Percentiles rank a stretch among this genome's conserved stretches.
phyloP scores from a whole-genome alignment of 1,284 basidiomycete species.

The Stereum hirsutum region DNA sequence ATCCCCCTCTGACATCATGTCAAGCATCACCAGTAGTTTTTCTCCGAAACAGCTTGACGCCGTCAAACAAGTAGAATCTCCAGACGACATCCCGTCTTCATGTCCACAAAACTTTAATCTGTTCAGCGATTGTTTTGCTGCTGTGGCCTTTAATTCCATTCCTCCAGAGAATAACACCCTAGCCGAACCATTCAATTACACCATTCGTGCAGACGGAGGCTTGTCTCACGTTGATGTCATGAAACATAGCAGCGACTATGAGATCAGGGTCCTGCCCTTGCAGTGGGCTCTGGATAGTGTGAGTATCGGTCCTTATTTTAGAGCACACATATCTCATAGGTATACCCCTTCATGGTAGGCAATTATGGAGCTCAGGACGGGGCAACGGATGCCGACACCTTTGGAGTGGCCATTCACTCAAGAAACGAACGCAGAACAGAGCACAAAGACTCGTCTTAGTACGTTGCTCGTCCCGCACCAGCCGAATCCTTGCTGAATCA shows the following conservation, averaged over 20 bases:
- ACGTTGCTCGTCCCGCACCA: conserved; percentile 14
- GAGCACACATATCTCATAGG: neutral
- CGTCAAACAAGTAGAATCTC: conserved; percentile 38
- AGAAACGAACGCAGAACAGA: conserved; percentile 55
- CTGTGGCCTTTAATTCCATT: conserved; percentile 54
- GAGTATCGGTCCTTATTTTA: conserved; percentile 10
- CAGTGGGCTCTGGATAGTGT: conserved; percentile 75
- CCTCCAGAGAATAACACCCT: conserved; percentile 29
- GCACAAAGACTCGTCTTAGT: conserved; percentile 47
- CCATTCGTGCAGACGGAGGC: conserved; percentile 59
- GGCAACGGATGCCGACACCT: conserved; percentile 39
- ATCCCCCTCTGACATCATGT: conserved; percentile 48
- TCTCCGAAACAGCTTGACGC: conserved; percentile 29
- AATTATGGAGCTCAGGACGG: conserved; percentile 58
- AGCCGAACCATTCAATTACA: conserved; percentile 50
- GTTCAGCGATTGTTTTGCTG: conserved; percentile 65
- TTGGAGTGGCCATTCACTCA: conserved; percentile 66
- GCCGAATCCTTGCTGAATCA: neutral
- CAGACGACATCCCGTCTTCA: conserved; percentile 37
- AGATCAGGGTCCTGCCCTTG: conserved; percentile 57
- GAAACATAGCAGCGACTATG: conserved; percentile 60
- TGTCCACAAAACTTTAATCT: conserved; percentile 72
- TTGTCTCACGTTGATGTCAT: conserved; percentile 56
- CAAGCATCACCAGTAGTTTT: conserved; percentile 43
- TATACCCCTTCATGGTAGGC: conserved; percentile 34